Conservation (phyloP, 768 basidiomycete genomes). For the Leucocoprinus leucothites region DNA sequence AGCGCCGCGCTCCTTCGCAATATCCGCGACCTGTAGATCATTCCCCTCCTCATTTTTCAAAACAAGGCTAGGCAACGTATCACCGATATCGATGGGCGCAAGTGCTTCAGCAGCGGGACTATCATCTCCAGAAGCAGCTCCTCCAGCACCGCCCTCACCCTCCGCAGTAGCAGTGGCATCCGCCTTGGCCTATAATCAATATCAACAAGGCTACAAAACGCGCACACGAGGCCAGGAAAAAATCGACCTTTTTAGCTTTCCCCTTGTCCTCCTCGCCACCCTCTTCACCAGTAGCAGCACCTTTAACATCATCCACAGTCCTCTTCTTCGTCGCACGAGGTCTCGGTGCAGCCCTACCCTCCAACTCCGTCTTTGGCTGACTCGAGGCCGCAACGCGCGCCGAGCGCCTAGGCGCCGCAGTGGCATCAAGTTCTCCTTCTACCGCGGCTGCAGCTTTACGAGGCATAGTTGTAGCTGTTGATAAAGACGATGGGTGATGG, state of each 20-base stretch:
- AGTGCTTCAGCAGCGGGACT: slow-evolving; percentile 21
- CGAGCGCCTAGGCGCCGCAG: slow-evolving; percentile 50
- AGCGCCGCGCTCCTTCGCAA: slow-evolving; percentile 69
- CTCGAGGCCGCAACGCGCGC: slow-evolving; percentile 53
- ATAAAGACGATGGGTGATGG: no score
- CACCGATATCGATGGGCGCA: slow-evolving; percentile 64
- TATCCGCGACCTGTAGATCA: slow-evolving; percentile 63
- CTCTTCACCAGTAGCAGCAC: slow-evolving; percentile 1
- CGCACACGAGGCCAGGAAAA: slow-evolving; percentile 3
- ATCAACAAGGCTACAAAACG: not conserved
- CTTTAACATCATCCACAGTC: slow-evolving; percentile 26
- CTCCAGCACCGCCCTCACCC: slow-evolving; percentile 8
- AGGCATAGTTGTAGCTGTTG: slow-evolving; percentile 19
- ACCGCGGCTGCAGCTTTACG: slow-evolving; percentile 27
- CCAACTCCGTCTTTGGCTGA: slow-evolving; percentile 40
- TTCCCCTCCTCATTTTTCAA: slow-evolving; percentile 86
- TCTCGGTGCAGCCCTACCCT: slow-evolving; percentile 19
- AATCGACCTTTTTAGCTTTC: slow-evolving; percentile 38
- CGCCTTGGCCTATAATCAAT: slow-evolving; percentile 30
- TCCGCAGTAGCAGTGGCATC: slow-evolving; percentile 15
- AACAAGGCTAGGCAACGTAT: slow-evolving; percentile 64
- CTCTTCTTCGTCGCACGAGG: slow-evolving; percentile 38
- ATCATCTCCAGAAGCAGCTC: slow-evolving; percentile 21
- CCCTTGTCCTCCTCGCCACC: slow-evolving; percentile 24
- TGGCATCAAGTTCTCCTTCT: slow-evolving; percentile 18